Percentiles rank a stretch among this genome's conserved stretches.
Evolutionary conservation across 352 stramenopile genomes (phyloP).

Genomic region (Globisporangium acanthophoron): DNA sequence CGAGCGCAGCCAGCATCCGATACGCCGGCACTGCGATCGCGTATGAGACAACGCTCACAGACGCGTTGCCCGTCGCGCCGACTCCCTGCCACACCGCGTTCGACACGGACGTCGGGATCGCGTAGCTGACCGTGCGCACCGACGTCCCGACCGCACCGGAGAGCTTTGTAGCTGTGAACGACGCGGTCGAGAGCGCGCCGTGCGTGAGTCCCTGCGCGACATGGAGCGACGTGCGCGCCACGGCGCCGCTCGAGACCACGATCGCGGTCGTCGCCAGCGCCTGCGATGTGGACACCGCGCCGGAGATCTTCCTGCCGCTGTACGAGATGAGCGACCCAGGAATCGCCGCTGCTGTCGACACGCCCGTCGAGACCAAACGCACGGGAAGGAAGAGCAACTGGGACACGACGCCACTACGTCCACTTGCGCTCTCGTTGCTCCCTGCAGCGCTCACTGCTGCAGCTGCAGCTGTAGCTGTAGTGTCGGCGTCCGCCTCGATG

Average conservation of each 20-base stretch:
- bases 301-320: slow-evolving; percentile 52
- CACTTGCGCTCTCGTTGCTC: neutral
- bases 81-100: slow-evolving; percentile 60
- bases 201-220: slow-evolving; percentile 42
- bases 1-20: slow-evolving; percentile 42
- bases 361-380: slow-evolving; percentile 45
- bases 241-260: slow-evolving; percentile 38
- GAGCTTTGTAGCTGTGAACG: slow-evolving; percentile 43
- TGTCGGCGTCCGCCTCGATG: neutral
- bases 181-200: slow-evolving; percentile 47
- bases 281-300: slow-evolving; percentile 52
- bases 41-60: slow-evolving; percentile 48
- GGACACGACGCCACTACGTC: slow-evolving; percentile 22
- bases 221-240: slow-evolving; percentile 49
- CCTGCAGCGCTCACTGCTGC: neutral
- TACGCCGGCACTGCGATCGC: slow-evolving; percentile 68
- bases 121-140: slow-evolving; percentile 41
- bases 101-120: slow-evolving; percentile 54
- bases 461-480: too few relatives aligned
- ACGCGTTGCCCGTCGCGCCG: slow-evolving; percentile 52
- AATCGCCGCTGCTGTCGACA: slow-evolving; percentile 51
- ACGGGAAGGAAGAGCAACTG: slow-evolving; percentile 60
- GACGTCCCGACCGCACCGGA: slow-evolving; percentile 50
- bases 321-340: slow-evolving; percentile 42
- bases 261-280: slow-evolving; percentile 51